Percentiles rank a stretch among this genome's conserved stretches.
phyloP scores from a whole-genome alignment of 1,139 yeast genomes.

The Suhomyces bribrorum region DNA sequence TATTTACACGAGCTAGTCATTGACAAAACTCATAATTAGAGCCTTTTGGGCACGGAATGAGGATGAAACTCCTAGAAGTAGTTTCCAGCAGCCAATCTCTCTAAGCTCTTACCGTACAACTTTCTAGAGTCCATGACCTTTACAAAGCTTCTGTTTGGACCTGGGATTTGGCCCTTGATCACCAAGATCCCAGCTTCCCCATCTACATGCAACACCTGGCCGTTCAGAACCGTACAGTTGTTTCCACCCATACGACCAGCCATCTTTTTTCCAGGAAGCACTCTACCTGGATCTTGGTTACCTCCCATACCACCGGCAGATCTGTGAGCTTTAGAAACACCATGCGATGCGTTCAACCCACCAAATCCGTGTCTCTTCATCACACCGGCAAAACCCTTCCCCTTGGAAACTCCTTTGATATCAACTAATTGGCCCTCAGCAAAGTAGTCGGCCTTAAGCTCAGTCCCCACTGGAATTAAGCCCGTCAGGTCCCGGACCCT shows the following conservation, averaged over 20 bases:
- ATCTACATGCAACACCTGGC: slow-evolving; percentile 75
- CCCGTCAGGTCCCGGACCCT: slow-evolving; percentile 68
- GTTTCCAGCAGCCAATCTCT: not conserved
- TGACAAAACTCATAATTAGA: too few relatives aligned
- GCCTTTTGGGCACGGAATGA: too few relatives aligned
- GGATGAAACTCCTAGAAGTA: too few relatives aligned
- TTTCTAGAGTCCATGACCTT: slow-evolving; percentile 74
- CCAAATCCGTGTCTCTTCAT: slow-evolving; percentile 94
- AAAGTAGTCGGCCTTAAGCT: slow-evolving; percentile 81
- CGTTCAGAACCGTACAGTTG: slow-evolving; percentile 72
- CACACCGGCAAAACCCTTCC: slow-evolving; percentile 98
- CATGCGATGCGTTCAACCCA: slow-evolving; percentile 93
- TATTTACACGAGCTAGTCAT: too few relatives aligned
- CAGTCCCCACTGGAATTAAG: slow-evolving; percentile 75
- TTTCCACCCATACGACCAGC: slow-evolving; percentile 95
- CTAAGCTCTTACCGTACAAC: slow-evolving; percentile 36
- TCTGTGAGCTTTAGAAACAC: slow-evolving; percentile 93
- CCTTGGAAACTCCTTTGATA: slow-evolving; percentile 75
- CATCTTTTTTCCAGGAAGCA: slow-evolving; percentile 96
- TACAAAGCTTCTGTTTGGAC: slow-evolving; percentile 77
- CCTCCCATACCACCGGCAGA: slow-evolving; percentile 98
- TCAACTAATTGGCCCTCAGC: slow-evolving; percentile 83
- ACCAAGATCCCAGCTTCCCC: slow-evolving; percentile 79
- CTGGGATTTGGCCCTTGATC: slow-evolving; percentile 89
- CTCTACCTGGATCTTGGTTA: slow-evolving; percentile 94